Conservation (phyloP, 108 stramenopile genomes). For the Nitzschia sp. region DNA sequence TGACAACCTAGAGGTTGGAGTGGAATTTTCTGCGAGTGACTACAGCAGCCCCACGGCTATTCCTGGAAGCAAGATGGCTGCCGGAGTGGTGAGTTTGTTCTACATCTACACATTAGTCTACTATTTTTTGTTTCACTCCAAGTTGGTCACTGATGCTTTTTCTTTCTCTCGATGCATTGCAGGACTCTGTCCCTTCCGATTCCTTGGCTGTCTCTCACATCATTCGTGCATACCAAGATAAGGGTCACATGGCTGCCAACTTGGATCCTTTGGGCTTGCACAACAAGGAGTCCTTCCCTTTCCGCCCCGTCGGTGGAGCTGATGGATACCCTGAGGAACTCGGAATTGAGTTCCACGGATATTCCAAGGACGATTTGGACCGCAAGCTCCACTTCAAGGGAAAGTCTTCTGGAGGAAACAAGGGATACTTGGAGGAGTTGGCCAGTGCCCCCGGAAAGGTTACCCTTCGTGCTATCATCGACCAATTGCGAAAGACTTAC, state of each 20-base stretch:
- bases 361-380: slow-evolving; percentile 88
- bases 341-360: slow-evolving; percentile 89
- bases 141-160: background rate
- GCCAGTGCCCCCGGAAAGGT: slow-evolving; percentile 72
- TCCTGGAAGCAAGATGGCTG: slow-evolving; percentile 31
- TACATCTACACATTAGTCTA: background rate
- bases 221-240: slow-evolving; percentile 97
- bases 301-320: slow-evolving; percentile 44
- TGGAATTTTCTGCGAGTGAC: slow-evolving; percentile 41
- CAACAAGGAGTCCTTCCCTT: slow-evolving; percentile 76
- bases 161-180: slow-evolving; percentile 3
- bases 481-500: slow-evolving; percentile 86
- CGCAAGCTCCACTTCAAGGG: slow-evolving; percentile 86
- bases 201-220: slow-evolving; percentile 89
- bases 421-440: slow-evolving; percentile 93
- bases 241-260: slow-evolving; percentile 93
- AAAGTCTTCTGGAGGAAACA: slow-evolving; percentile 82
- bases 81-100: slow-evolving; percentile 46
- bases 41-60: slow-evolving; percentile 42
- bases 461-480: slow-evolving; percentile 84
- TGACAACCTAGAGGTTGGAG: slow-evolving; percentile 51
- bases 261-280: slow-evolving; percentile 94
- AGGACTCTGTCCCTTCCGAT: slow-evolving; percentile 76
- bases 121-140: background rate
- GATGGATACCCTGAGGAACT: slow-evolving; percentile 81